Percentiles rank a stretch among this genome's conserved stretches.
These are phyloP conservation scores for Tuber magnatum DNA, from an alignment of 495 filamentous ascomycete genomes.

Conservation along the genomic window DNA sequence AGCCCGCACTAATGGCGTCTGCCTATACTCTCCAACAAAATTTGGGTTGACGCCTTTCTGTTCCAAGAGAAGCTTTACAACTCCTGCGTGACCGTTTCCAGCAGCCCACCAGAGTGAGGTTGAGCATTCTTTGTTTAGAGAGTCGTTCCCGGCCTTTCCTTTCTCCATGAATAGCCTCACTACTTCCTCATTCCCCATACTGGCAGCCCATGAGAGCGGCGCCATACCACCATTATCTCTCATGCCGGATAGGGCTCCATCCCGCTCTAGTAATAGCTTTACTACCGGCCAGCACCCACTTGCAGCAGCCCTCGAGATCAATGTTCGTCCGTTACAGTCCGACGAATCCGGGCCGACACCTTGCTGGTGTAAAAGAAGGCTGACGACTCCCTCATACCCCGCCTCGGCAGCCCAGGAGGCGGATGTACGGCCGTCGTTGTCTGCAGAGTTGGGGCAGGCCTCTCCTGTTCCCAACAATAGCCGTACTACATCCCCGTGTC, in stretches of 20 bases:
- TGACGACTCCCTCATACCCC: conserved; percentile 19
- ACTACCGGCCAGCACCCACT: conserved; percentile 28
- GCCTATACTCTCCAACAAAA: background rate
- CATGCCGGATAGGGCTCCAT: background rate
- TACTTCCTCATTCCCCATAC: conserved; percentile 24
- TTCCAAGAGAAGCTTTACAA: conserved; percentile 15
- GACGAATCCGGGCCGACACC: conserved; percentile 10
- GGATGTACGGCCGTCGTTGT: conserved; percentile 2
- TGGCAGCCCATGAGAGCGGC: conserved; percentile 27
- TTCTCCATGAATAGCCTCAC: conserved; percentile 32
- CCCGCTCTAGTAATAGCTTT: conserved; percentile 14
- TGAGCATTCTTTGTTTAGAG: conserved; percentile 5
- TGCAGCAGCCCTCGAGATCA: conserved; percentile 22
- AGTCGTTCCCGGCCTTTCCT: conserved; percentile 13
- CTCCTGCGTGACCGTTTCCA: conserved; percentile 13
- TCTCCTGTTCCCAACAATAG: conserved; percentile 25
- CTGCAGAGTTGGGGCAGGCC: conserved; percentile 7
- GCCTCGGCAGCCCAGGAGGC: conserved; percentile 21
- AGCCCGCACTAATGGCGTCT: conserved; percentile 14
- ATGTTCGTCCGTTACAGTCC: conserved; percentile 18
- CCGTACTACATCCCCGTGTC: conserved; percentile 27
- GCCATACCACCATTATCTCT: conserved; percentile 19
- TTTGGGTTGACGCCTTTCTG: conserved; percentile 1
- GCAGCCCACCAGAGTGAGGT: conserved; percentile 29
- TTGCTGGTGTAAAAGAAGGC: background rate